Percentiles rank a stretch among this genome's conserved stretches.
These are phyloP conservation scores for Fraxinus platypoda DNA, from an alignment of 305 asterid genomes.

Conservation along the genomic window DNA sequence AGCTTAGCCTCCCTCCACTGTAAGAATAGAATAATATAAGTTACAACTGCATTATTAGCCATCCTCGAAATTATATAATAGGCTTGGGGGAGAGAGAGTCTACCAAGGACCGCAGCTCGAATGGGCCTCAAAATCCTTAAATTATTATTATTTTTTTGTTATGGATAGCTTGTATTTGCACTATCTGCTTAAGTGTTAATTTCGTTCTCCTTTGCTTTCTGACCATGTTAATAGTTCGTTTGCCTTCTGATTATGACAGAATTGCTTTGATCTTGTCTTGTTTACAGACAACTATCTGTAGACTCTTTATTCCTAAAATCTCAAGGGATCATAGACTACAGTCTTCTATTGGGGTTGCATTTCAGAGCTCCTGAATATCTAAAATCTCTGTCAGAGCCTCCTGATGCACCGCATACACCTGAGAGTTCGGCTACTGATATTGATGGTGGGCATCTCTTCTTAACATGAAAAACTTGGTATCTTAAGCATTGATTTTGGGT, in stretches of 20 bases:
- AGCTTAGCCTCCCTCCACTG: neutral
- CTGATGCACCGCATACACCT: conserved; percentile 44
- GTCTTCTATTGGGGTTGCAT: conserved; percentile 94
- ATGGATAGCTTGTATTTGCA: neutral
- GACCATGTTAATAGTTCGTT: neutral
- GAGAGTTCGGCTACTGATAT: conserved; percentile 30
- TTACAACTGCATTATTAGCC: neutral
- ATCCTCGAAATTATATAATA: neutral
- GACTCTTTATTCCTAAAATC: conserved; percentile 82
- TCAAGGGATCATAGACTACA: conserved; percentile 82
- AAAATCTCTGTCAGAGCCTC: conserved; percentile 54
- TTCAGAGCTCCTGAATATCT: conserved; percentile 97
- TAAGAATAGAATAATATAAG: neutral
- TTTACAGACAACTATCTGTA: conserved; percentile 69
- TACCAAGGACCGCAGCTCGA: neutral
- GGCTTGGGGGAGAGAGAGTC: neutral
- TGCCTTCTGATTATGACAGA: conserved; percentile 10
- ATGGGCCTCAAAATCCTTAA: neutral
- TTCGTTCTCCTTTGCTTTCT: neutral
- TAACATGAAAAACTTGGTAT: neutral
- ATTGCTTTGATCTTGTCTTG: conserved; percentile 6
- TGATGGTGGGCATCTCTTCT: conserved; percentile 52
- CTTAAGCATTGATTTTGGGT: neutral
- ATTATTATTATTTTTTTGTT: neutral
- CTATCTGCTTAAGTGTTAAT: neutral